Conservation (phyloP, 345 rosid species). For the Brassica nigra region DNA sequence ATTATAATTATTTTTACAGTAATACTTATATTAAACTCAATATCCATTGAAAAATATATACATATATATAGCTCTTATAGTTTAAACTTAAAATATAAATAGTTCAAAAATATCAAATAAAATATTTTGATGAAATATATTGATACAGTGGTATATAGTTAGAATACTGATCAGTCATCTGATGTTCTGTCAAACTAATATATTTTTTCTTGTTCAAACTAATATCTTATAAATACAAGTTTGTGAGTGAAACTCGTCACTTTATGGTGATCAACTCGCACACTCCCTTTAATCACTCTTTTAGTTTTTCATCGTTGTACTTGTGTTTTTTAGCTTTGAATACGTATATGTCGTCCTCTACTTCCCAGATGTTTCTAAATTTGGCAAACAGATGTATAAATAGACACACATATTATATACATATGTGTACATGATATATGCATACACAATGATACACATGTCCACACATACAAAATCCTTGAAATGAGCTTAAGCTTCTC, state of each 20-base stretch:
- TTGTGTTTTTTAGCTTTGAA: slow-evolving; percentile 14
- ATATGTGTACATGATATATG: background rate
- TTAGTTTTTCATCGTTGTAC: slow-evolving; percentile 3
- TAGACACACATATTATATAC: background rate
- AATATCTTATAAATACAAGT: background rate
- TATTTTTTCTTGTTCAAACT: background rate
- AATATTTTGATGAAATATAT: background rate
- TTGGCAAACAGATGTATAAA: slow-evolving; percentile 12
- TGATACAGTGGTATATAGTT: background rate
- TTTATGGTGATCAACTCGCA: background rate
- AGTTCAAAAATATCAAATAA: background rate
- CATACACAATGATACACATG: background rate
- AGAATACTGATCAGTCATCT: background rate
- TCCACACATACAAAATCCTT: slow-evolving; percentile 21
- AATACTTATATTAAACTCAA: background rate
- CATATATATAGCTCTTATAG: background rate
- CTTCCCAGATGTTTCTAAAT: slow-evolving; percentile 18
- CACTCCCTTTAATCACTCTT: slow-evolving; percentile 9
- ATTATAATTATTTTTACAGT: background rate
- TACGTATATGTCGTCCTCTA: slow-evolving; percentile 6
- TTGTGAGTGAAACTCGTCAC: background rate
- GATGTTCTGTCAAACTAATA: background rate
- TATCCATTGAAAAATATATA: background rate
- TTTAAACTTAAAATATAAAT: background rate
- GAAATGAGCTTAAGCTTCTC: background rate